Base-by-base conservation (phyloP, 768 basidiomycete genomes). In the Podaxis carcinomalis region DNA sequence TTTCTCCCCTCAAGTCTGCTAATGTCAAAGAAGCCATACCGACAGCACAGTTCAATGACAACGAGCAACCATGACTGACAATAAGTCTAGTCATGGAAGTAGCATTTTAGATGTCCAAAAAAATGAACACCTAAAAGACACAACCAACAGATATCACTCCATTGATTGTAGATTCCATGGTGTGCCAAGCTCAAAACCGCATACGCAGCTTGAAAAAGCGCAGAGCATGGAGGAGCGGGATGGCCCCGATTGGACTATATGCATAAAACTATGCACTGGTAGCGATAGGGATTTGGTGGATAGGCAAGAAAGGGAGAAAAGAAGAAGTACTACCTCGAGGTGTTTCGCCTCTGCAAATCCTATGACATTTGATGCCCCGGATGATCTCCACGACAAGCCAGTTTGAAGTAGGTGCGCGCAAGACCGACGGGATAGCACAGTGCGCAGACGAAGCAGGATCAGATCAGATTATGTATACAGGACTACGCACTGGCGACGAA, bases 181-280 rank as follows among this genome's bases (percentile, higher is more conserved):
- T 49, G 21, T 25, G 10, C 47, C 47, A 4, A 23, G 7, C 25
- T 14, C 47, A 14, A 49, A 23, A 13, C 47, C 11, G 7, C 21
- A 21, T 7, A 49, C 11, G 21, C 47, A 25, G 47, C 47, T 49
- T 21, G 21, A 19, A 19, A 25, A 49, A 25, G 47, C 9, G 23
- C 19, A 49, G 47, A 49, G 25, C 11, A 23, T 14, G 47, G 25
- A 19, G 21, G 46, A n/a, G 21, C 1, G 46, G 14, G 42, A 14
- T n/a, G 25, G 25, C 40, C n/a, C n/a, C 25, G 55, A 40, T 16
- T 9, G 16, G 47, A 49, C 32, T 49, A 36, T 47, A 57, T 50
- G 56, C 56, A 49, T 50, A 57, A 23, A 51, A 57, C 47, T 57
- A 50, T 49, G 56, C 56, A 50, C 28, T 57, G 56, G 47, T 27